Conservation (phyloP, 2,329 filamentous ascomycete species). For the Penicillium rolfsii region DNA sequence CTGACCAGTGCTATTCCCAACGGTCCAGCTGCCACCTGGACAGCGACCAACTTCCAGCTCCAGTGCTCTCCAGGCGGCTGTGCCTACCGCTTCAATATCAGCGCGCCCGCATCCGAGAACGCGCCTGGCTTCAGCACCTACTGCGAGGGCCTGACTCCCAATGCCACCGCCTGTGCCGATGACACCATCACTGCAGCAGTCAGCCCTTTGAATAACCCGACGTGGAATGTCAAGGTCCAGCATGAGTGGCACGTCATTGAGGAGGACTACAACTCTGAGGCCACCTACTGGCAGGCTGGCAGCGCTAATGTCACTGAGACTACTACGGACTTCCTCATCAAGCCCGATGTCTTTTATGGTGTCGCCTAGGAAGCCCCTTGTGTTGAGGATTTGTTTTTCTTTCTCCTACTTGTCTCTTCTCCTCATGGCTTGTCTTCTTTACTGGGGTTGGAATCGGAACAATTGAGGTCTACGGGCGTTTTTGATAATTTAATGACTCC, state of each 20-base stretch:
- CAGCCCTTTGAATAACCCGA: constrained; percentile 21
- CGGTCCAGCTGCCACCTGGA: constrained; percentile 33
- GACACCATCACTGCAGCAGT: constrained; percentile 29
- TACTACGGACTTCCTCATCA: constrained; percentile 26
- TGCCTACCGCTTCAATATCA: constrained; percentile 39
- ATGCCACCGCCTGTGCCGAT: constrained; percentile 34
- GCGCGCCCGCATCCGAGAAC: constrained; percentile 29
- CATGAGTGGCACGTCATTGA: constrained; percentile 32
- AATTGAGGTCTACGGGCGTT: background rate
- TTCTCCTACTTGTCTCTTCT: background rate
- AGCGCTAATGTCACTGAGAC: constrained; percentile 30
- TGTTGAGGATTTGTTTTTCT: background rate
- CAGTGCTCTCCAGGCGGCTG: constrained; percentile 41
- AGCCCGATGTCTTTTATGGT: constrained; percentile 27
- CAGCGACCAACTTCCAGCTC: constrained; percentile 36
- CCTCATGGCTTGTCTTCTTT: constrained; percentile 5
- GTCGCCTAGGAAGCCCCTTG: constrained; percentile 26
- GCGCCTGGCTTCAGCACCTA: constrained; percentile 42
- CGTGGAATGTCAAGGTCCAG: constrained; percentile 35
- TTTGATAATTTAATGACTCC: background rate
- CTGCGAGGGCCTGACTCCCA: constrained; percentile 35
- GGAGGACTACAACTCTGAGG: constrained; percentile 13
- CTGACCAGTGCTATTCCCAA: constrained; percentile 27
- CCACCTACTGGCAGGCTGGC: constrained; percentile 24
- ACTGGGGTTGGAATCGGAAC: background rate